These are phyloP conservation scores for Arthroderma uncinatum DNA, from an alignment of 2,329 filamentous ascomycete species.

Conservation along the genomic window DNA sequence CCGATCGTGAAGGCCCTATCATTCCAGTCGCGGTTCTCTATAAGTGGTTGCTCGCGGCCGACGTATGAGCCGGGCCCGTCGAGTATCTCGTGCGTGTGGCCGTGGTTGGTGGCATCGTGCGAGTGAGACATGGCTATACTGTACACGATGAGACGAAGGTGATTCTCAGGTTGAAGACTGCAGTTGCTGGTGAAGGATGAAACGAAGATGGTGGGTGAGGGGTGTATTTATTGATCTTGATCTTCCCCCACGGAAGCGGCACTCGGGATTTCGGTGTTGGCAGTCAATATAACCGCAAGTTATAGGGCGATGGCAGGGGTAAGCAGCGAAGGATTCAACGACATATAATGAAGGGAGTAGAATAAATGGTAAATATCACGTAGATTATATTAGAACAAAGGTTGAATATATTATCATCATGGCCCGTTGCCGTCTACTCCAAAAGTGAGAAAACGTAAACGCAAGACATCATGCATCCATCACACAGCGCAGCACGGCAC, in stretches of 20 bases:
- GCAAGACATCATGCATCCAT: neutral
- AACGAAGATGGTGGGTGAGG: no score
- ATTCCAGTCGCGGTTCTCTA: conserved; percentile 75
- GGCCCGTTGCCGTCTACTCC: conserved; percentile 1
- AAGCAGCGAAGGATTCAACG: neutral
- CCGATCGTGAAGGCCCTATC: conserved; percentile 90
- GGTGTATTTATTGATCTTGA: no score
- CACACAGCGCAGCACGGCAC: neutral
- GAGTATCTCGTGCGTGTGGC: conserved; percentile 91
- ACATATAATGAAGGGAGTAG: neutral
- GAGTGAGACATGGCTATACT: conserved; percentile 38
- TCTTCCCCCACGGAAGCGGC: no score
- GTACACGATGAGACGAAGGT: no score
- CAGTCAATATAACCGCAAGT: neutral
- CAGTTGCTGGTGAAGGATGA: no score
- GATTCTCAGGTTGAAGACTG: no score
- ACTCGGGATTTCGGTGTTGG: neutral
- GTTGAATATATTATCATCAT: conserved; percentile 3
- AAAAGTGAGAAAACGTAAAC: neutral
- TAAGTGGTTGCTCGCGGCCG: conserved; percentile 83
- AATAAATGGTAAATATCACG: neutral
- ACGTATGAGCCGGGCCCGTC: conserved; percentile 85
- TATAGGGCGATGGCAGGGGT: neutral
- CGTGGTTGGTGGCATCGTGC: conserved; percentile 59
- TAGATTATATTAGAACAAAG: conserved; percentile 4